A percentile compares a stretch with the other conserved stretches of the same genome.
Conservation (phyloP, 257 asterid genomes). For the Rhazya stricta region DNA sequence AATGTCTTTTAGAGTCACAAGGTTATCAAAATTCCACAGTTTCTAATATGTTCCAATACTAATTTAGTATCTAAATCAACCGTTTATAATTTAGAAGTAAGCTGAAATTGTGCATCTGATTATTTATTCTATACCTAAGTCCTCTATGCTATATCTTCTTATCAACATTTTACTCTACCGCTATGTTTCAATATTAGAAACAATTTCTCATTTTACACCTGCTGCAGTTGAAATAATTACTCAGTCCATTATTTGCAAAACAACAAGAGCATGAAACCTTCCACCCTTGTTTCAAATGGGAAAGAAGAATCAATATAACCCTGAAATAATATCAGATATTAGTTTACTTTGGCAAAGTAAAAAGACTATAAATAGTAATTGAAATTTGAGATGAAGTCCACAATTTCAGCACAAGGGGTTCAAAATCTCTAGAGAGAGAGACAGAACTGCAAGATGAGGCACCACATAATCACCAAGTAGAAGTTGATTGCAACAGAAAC, state of each 20-base stretch:
- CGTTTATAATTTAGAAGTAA: too few species aligned
- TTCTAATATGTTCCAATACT: too few species aligned
- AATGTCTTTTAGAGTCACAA: too few species aligned
- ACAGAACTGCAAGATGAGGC: too few species aligned
- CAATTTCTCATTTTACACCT: too few species aligned
- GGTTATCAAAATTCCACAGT: too few species aligned
- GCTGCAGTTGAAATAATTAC: constrained; percentile 35
- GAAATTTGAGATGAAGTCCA: not conserved
- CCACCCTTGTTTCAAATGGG: constrained; percentile 11
- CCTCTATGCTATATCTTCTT: too few species aligned
- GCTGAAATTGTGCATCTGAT: too few species aligned
- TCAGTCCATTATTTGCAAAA: constrained; percentile 31
- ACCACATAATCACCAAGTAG: not conserved
- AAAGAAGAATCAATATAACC: constrained; percentile 1
- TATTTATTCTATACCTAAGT: too few species aligned
- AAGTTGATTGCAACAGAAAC: not conserved
- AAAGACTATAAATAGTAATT: not conserved
- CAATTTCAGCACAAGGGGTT: not conserved
- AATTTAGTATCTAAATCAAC: too few species aligned
- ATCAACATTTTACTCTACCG: too few species aligned
- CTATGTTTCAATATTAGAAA: too few species aligned
- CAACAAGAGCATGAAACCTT: constrained; percentile 8
- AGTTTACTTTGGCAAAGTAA: not conserved
- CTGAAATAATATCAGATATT: not conserved
- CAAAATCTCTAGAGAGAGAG: not conserved